phyloP scores from a whole-genome alignment of 768 basidiomycete species.

The Lentinula raphanica region DNA sequence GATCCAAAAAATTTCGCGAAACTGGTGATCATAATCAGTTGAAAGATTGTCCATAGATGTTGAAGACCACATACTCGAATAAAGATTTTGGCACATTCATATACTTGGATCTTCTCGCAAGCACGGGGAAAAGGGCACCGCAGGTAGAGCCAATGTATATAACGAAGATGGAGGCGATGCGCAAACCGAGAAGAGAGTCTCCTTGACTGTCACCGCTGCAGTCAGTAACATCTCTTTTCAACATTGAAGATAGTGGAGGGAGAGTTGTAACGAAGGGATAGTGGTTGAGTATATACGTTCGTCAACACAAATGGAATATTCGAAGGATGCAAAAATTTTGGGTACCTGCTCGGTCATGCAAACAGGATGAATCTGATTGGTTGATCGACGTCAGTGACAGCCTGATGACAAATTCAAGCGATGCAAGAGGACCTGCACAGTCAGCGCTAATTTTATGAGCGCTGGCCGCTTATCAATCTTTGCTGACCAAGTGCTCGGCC shows the following conservation, averaged over 20 bases:
- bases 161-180: slow-evolving; percentile 72
- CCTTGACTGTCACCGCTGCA: not conserved
- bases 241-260: not conserved
- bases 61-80: slow-evolving; percentile 55
- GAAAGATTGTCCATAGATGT: not conserved
- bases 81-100: slow-evolving; percentile 52
- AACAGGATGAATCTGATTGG: not conserved
- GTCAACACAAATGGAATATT: not conserved
- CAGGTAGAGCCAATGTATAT: slow-evolving; percentile 53
- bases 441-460: not conserved
- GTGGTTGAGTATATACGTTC: not conserved
- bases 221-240: not conserved
- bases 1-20: slow-evolving; percentile 91
- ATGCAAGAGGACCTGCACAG: not conserved
- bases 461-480: not conserved
- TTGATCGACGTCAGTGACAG: not conserved
- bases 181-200: slow-evolving; percentile 45
- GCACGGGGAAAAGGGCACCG: slow-evolving; percentile 70
- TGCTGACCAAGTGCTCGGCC: not conserved
- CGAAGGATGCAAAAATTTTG: not conserved
- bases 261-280: no score
- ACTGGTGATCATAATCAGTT: slow-evolving; percentile 25
- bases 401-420: not conserved
- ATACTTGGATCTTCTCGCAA: slow-evolving; percentile 47
- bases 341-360: not conserved